These are phyloP conservation scores for Bacterosira constricta DNA, from an alignment of 108 stramenopile species.

Conservation along the genomic window DNA sequence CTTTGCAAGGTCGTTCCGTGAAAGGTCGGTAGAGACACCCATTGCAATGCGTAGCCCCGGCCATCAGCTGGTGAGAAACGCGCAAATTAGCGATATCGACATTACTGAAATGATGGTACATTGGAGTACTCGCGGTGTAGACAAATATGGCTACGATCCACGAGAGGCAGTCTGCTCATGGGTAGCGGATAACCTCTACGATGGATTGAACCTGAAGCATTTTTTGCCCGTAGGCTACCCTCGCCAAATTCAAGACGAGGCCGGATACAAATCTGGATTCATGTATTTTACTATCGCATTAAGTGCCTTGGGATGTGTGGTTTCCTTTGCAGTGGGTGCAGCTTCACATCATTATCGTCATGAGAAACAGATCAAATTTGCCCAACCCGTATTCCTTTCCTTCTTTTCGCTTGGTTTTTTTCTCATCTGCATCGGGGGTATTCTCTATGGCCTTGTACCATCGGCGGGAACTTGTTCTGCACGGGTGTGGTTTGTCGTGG, in stretches of 20 bases:
- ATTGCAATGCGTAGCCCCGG: not conserved
- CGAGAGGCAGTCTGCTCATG: constrained; percentile 22
- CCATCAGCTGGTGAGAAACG: not conserved
- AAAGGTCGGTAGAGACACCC: not conserved
- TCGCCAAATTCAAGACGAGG: not conserved
- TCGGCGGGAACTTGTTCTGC: not conserved
- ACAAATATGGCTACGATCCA: not conserved
- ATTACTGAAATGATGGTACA: not conserved
- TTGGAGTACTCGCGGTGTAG: constrained; percentile 6
- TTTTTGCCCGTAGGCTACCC: constrained; percentile 12
- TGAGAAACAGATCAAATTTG: constrained; percentile 6
- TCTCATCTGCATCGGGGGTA: not conserved
- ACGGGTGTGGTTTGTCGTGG: not conserved
- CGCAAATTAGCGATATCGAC: not conserved
- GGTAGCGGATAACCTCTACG: constrained; percentile 14
- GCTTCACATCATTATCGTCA: not conserved
- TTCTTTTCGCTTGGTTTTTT: constrained; percentile 9
- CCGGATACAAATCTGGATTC: not conserved
- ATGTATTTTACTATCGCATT: not conserved
- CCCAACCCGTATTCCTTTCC: not conserved
- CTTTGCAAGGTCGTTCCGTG: not conserved
- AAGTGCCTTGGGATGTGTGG: not conserved
- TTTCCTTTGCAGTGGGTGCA: not conserved
- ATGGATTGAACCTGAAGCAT: not conserved
- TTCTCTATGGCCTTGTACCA: too few relatives aligned